These are phyloP conservation scores for Kwoniella mangroviensis DNA, from an alignment of 768 basidiomycete species.

Conservation along the genomic window DNA sequence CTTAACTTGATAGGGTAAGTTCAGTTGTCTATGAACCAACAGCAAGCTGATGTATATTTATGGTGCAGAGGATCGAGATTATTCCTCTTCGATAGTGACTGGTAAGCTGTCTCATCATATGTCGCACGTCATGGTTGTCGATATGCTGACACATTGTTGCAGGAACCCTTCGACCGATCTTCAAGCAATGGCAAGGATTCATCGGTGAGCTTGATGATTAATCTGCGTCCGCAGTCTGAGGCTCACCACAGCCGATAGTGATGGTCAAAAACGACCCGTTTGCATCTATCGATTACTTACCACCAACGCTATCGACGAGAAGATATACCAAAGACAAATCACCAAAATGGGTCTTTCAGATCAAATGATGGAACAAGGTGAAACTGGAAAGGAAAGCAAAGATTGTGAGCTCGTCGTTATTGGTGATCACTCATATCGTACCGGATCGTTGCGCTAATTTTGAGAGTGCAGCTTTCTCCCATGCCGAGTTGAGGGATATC, in stretches of 20 bases:
- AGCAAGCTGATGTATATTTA: background rate
- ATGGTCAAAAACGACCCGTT: conserved; percentile 90
- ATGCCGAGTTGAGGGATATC: conserved; percentile 78
- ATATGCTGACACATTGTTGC: conserved; percentile 7
- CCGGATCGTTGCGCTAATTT: background rate
- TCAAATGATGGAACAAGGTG: conserved; percentile 61
- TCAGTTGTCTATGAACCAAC: no score
- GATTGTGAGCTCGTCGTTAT: conserved; percentile 62
- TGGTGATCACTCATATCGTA: conserved; percentile 8
- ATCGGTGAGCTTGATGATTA: conserved; percentile 65
- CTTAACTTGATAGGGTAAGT: conserved; percentile 66
- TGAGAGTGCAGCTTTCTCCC: conserved; percentile 45
- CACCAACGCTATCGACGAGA: conserved; percentile 79
- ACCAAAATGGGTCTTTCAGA: conserved; percentile 90
- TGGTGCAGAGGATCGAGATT: conserved; percentile 79
- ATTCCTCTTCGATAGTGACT: conserved; percentile 62
- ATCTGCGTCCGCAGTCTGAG: background rate
- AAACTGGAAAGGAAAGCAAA: conserved; percentile 75
- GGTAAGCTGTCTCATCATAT: conserved; percentile 29
- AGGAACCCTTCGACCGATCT: conserved; percentile 67
- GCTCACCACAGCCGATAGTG: conserved; percentile 61
- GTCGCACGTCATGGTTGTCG: background rate
- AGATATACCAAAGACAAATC: conserved; percentile 70
- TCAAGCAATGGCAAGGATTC: conserved; percentile 96
- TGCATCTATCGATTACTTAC: conserved; percentile 65